Percentiles rank a stretch among this genome's conserved stretches.
Conservation (phyloP, 2,329 filamentous ascomycete species). For the Neofusicoccum cordaticola region DNA sequence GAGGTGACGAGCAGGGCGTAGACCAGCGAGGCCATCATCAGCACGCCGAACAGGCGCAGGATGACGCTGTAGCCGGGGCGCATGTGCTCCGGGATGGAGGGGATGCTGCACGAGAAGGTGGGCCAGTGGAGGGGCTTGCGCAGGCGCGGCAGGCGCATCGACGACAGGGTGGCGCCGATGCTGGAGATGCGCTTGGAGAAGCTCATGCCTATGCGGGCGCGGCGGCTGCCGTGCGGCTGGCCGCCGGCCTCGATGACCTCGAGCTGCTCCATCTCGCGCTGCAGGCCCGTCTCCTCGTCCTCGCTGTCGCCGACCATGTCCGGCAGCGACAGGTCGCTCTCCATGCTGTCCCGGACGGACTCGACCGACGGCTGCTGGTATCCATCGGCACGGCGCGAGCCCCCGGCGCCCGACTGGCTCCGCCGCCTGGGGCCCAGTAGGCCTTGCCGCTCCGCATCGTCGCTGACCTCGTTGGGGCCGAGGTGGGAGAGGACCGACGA, state of each 20-base stretch:
- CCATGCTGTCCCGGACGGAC: slow-evolving; percentile 66
- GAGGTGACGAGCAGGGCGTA: slow-evolving; percentile 86
- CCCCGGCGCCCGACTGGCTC: neutral
- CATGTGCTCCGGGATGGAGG: slow-evolving; percentile 47
- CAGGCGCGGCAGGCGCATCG: slow-evolving; percentile 47
- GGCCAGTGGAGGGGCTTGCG: slow-evolving; percentile 24
- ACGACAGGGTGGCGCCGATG: slow-evolving; percentile 57
- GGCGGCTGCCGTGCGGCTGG: slow-evolving; percentile 24
- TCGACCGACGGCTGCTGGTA: slow-evolving; percentile 74
- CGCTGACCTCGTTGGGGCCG: slow-evolving; percentile 59
- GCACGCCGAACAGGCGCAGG: slow-evolving; percentile 69
- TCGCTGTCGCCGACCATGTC: slow-evolving; percentile 51
- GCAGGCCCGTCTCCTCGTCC: slow-evolving; percentile 57
- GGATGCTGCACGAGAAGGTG: slow-evolving; percentile 34
- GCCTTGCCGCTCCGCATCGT: slow-evolving; percentile 74
- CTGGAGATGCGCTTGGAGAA: slow-evolving; percentile 58
- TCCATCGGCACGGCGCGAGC: slow-evolving; percentile 34
- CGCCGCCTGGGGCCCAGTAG: slow-evolving; percentile 53
- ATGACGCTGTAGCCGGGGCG: slow-evolving; percentile 62
- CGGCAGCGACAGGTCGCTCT: slow-evolving; percentile 49
- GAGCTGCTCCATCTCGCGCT: slow-evolving; percentile 79
- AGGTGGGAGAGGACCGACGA: slow-evolving; percentile 45
- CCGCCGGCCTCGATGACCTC: slow-evolving; percentile 38
- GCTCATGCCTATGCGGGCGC: slow-evolving; percentile 37
- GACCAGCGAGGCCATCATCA: slow-evolving; percentile 72